A percentile compares a stretch with the other conserved stretches of the same genome.
Evolutionary conservation across 2,329 filamentous ascomycete species (phyloP).

Genomic region (Colletotrichum ledebouriae): DNA sequence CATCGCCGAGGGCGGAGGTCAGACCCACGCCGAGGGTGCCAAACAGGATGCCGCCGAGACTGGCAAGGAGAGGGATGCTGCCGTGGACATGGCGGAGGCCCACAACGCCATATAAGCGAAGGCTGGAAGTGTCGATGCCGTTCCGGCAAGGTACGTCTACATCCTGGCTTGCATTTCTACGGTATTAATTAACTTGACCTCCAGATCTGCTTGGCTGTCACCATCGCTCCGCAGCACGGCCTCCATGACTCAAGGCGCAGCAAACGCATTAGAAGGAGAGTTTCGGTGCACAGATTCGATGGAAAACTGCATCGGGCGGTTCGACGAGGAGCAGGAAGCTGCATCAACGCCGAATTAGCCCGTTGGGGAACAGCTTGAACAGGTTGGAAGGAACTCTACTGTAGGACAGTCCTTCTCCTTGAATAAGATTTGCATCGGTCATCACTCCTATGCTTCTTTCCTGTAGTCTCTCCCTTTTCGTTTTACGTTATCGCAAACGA

Average conservation of each 20-base stretch:
- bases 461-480: no score
- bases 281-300: not conserved
- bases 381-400: no score
- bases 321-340: not conserved
- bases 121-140: no score
- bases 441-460: no score
- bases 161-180: no score
- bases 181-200: not conserved
- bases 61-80: not conserved
- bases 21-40: not conserved
- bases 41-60: not conserved
- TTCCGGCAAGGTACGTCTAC: no score
- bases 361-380: not conserved
- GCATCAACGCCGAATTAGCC: not conserved
- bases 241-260: not conserved
- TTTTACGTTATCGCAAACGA: no score
- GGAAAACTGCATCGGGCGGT: not conserved
- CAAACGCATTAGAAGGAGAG: not conserved
- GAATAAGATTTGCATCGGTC: no score
- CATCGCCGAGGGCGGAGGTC: no score
- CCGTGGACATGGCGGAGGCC: not conserved
- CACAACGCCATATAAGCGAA: not conserved
- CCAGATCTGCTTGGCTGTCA: not conserved
- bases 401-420: no score
- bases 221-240: no score